Base-by-base conservation (phyloP, 73 alveolate species). In the Paramecium sexaurelia region DNA sequence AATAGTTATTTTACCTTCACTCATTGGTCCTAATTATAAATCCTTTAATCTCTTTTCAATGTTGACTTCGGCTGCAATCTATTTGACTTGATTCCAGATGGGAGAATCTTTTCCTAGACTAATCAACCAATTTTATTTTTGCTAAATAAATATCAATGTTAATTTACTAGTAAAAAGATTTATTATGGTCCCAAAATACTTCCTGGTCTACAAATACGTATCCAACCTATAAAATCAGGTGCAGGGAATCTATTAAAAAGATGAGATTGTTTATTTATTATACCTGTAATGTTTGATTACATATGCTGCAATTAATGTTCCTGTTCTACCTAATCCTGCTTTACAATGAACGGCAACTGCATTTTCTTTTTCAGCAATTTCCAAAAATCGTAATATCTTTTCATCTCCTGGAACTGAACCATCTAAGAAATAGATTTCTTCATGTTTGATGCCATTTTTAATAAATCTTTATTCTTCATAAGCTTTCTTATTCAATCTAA, bases 301-400 rank as follows among this genome's bases (percentile, higher is more conserved):
- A 92, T 96, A 96, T 22, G 92, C 75, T 22, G 98, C 98, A 78
- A 98, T 97, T 86, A 98, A 85, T 32, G 99, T 93, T 17, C 99
- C 99, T 39, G 99, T 98, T 84, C 99, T 92, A n/a, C 99, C 99
- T n/a, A 98, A 94, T 15, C 99, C 99, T 26, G 99, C 99, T 85
- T 97, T 94, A 90, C 99, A 98, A 87, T 98, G 99, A 27, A 98
- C 97, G 55, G 99, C 99, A 15, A 98, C 96, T 5, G 94, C 99
- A 83, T 94, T 88, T 41, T 94, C 98, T 27, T 92, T 93, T 75
- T 97, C 99, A 19, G 92, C 96, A 20, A 98, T 94, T 45, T 95
- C 97, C 10, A 97, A 68, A 92, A 97, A 97, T 86, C 89, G 13
- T 10, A 93, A 94, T 19, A 97, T 95, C 17, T 97, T 95, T 27